phyloP scores from a whole-genome alignment of 805 yeast genomes.

The Scheffersomyces coipomensis region DNA sequence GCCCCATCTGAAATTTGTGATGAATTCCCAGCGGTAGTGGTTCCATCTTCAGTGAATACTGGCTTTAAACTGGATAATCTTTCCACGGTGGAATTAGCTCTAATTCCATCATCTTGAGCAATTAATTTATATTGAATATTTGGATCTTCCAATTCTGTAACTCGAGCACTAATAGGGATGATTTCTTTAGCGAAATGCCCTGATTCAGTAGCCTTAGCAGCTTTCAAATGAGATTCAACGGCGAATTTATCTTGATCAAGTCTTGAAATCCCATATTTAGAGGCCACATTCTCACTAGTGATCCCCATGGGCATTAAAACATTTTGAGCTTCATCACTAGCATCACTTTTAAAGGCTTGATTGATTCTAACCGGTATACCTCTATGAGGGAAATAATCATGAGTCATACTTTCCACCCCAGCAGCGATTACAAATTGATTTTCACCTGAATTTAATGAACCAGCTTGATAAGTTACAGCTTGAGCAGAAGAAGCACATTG shows the following conservation, averaged over 20 bases:
- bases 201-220: constrained; percentile 18
- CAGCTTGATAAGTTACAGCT: constrained; percentile 31
- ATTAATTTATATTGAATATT: constrained; percentile 11
- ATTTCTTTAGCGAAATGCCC: constrained; percentile 23
- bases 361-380: constrained; percentile 34
- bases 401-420: constrained; percentile 44
- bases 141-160: constrained; percentile 3
- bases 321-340: constrained; percentile 21
- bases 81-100: constrained; percentile 22
- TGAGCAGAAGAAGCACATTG: constrained; percentile 42
- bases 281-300: constrained; percentile 25
- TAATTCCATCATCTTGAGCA: constrained; percentile 28
- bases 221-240: constrained; percentile 20
- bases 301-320: constrained; percentile 32
- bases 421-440: constrained; percentile 34
- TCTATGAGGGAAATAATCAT: constrained; percentile 38
- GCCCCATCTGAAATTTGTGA: constrained; percentile 38
- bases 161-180: constrained; percentile 13
- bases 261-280: constrained; percentile 20
- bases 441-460: constrained; percentile 27
- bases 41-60: constrained; percentile 26
- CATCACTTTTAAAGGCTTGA: constrained; percentile 13
- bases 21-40: constrained; percentile 36
- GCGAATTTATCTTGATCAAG: constrained; percentile 25
- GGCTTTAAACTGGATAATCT: constrained; percentile 27